Conservation (phyloP, 1,139 yeast genomes). For the Blastobotrys apis region DNA sequence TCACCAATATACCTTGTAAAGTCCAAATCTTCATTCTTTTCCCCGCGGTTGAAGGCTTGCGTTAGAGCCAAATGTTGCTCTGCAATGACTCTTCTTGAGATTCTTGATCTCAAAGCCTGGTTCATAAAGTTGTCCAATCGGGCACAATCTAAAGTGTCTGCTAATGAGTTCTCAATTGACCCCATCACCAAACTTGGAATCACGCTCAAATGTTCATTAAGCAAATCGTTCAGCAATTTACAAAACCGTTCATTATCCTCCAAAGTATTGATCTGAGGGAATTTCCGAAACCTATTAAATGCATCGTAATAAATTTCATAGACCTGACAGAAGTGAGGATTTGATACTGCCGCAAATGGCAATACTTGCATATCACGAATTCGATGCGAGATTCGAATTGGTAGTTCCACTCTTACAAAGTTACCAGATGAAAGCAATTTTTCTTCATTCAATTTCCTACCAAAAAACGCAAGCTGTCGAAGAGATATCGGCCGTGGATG, state of each 20-base stretch:
- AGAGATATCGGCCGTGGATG: conserved; percentile 86
- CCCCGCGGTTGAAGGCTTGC: conserved; percentile 46
- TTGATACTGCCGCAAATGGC: conserved; percentile 81
- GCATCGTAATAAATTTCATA: conserved; percentile 86
- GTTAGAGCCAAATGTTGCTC: conserved; percentile 85
- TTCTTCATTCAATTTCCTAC: conserved; percentile 70
- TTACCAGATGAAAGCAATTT: conserved; percentile 79
- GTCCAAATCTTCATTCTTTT: conserved; percentile 32
- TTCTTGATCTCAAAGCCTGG: conserved; percentile 73
- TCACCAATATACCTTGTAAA: conserved; percentile 68
- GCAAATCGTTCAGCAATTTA: conserved; percentile 52
- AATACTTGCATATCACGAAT: conserved; percentile 72
- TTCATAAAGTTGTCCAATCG: conserved; percentile 71
- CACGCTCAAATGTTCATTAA: conserved; percentile 71
- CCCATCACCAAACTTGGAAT: conserved; percentile 92
- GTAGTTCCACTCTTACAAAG: conserved; percentile 80
- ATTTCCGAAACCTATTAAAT: conserved; percentile 76
- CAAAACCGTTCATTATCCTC: conserved; percentile 76
- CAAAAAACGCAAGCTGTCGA: conserved; percentile 84
- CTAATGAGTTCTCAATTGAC: conserved; percentile 72
- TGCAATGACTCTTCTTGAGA: conserved; percentile 82
- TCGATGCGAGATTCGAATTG: conserved; percentile 76
- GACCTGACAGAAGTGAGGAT: conserved; percentile 78
- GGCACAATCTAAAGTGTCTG: conserved; percentile 56
- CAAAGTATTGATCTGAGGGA: conserved; percentile 59